These are phyloP conservation scores for Torulaspora gathmanii DNA, from an alignment of 805 yeast genomes.

Conservation along the genomic window DNA sequence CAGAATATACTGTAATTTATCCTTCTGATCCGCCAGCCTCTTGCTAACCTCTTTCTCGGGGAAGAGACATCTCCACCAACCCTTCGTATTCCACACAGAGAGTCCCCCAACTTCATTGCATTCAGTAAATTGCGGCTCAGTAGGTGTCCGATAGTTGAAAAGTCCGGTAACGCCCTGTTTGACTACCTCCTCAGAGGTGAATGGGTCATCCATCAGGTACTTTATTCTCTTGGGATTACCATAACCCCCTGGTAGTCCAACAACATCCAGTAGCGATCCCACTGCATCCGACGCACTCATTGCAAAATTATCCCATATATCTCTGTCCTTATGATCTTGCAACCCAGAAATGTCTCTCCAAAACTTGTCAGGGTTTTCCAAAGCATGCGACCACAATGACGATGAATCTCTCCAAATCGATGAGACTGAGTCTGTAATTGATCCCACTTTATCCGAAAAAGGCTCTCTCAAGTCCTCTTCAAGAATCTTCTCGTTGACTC, in stretches of 20 bases:
- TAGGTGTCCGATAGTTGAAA: conserved; percentile 55
- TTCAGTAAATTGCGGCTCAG: conserved; percentile 50
- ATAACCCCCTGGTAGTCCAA: conserved; percentile 25
- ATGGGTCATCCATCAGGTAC: conserved; percentile 18
- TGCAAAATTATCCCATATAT: conserved; percentile 17
- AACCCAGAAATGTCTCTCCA: conserved; percentile 9
- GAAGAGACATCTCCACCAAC: conserved; percentile 88
- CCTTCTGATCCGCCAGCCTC: conserved; percentile 25
- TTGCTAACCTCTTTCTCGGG: conserved; percentile 47
- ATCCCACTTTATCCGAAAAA: conserved; percentile 12
- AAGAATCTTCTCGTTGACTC: conserved; percentile 15
- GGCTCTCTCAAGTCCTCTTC: conserved; percentile 9
- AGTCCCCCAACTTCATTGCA: conserved; percentile 65
- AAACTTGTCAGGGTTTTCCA: conserved; percentile 16
- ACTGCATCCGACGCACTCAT: conserved; percentile 19
- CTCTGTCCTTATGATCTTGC: conserved; percentile 12
- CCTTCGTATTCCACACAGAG: conserved; percentile 77
- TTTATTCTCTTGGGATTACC: conserved; percentile 18
- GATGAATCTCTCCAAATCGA: conserved; percentile 17
- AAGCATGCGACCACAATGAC: conserved; percentile 18
- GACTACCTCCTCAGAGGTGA: conserved; percentile 15
- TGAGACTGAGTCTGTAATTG: conserved; percentile 17
- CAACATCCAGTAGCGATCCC: conserved; percentile 27
- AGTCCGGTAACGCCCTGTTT: conserved; percentile 38
- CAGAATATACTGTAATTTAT: conserved; percentile 36